phyloP scores from a whole-genome alignment of 371 early-diverging fungal genomes.

The Apophysomyces trapeziformis region DNA sequence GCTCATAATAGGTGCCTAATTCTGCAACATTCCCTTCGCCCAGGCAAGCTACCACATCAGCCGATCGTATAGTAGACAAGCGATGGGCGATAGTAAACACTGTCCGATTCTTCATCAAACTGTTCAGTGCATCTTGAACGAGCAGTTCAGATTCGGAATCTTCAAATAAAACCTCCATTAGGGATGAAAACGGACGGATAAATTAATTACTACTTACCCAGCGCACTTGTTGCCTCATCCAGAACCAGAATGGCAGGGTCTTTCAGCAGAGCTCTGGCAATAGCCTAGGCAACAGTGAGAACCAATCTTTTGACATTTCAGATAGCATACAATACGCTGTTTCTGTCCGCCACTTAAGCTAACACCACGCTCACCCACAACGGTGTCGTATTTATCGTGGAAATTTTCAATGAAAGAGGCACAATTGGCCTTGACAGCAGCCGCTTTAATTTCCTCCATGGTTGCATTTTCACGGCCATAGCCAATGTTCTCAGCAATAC shows the following conservation, averaged over 20 bases:
- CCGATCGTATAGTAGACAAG: constrained; percentile 69
- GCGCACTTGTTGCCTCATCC: constrained; percentile 90
- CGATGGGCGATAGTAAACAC: constrained; percentile 74
- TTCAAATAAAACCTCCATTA: constrained; percentile 11
- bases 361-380: constrained; percentile 74
- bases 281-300: constrained; percentile 48
- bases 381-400: constrained; percentile 69
- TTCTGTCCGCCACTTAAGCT: constrained; percentile 85
- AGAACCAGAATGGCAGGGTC: constrained; percentile 77
- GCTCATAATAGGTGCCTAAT: constrained; percentile 59
- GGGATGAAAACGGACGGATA: neutral
- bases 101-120: constrained; percentile 63
- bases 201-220: constrained; percentile 31
- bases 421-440: constrained; percentile 70
- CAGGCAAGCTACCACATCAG: constrained; percentile 68
- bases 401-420: constrained; percentile 65
- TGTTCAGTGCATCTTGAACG: constrained; percentile 66
- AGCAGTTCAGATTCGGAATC: constrained; percentile 73
- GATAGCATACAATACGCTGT: constrained; percentile 46
- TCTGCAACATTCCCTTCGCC: constrained; percentile 65
- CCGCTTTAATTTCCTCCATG: constrained; percentile 58
- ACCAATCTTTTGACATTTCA: neutral
- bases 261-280: constrained; percentile 78
- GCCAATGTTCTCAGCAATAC: constrained; percentile 81
- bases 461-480: constrained; percentile 67